Conservation (phyloP, 768 basidiomycete genomes). For the Naganishia onofrii region DNA sequence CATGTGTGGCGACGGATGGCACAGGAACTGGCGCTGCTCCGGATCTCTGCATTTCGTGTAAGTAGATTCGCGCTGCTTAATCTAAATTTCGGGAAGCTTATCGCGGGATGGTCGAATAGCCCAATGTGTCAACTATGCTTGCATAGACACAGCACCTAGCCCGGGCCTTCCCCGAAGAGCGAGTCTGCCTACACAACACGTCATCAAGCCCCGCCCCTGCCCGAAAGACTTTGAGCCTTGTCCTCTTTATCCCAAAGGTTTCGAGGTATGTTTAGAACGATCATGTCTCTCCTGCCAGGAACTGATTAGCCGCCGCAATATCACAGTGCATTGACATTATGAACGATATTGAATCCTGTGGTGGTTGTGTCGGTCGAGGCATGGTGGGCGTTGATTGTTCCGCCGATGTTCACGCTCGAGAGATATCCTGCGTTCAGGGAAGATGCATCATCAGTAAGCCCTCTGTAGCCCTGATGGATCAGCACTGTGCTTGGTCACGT, state of each 20-base stretch:
- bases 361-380: slow-evolving; percentile 19
- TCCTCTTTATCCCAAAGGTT: slow-evolving; percentile 23
- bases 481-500: not conserved
- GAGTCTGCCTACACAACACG: not conserved
- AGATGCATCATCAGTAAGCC: not conserved
- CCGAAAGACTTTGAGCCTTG: slow-evolving; percentile 13
- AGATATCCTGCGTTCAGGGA: not conserved
- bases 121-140: slow-evolving; percentile 17
- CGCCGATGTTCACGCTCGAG: slow-evolving; percentile 9
- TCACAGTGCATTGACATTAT: slow-evolving; percentile 22
- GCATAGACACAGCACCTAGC: not conserved
- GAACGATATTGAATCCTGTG: slow-evolving; percentile 25
- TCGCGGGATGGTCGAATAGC: not conserved
- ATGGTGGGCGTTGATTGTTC: slow-evolving; percentile 19
- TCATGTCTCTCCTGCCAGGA: too few relatives aligned
- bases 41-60: slow-evolving; percentile 9
- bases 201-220: slow-evolving; percentile 8
- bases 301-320: not conserved
- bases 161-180: not conserved
- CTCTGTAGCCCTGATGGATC: too few relatives aligned
- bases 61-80: not conserved
- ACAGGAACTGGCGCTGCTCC: not conserved
- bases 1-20: slow-evolving; percentile 1
- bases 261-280: not conserved
- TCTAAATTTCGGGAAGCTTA: not conserved